These are phyloP conservation scores for Phytophthora fragariaefolia DNA, from an alignment of 352 stramenopile species.

Conservation along the genomic window DNA sequence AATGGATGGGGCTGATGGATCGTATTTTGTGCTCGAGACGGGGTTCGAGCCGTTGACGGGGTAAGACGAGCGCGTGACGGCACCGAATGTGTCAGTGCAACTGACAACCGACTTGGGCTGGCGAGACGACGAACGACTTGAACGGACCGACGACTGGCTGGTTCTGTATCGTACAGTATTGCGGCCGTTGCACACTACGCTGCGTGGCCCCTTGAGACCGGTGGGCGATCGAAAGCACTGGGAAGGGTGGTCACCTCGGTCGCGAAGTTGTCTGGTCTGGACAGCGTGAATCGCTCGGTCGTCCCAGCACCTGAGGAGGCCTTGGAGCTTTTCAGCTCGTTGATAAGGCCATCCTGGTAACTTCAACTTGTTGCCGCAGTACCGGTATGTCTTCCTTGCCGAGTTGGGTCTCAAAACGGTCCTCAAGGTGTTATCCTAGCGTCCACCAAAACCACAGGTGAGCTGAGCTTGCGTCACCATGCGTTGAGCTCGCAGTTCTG, in stretches of 20 bases:
- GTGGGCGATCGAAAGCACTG: too few species aligned
- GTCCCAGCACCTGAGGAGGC: constrained; percentile 25
- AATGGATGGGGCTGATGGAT: constrained; percentile 11
- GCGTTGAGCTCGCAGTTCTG: constrained; percentile 77
- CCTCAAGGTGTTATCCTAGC: constrained; percentile 45
- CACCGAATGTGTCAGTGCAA: constrained; percentile 18
- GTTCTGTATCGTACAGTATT: too few species aligned
- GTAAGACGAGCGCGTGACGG: constrained; percentile 11
- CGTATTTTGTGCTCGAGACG: constrained; percentile 7
- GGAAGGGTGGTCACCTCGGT: too few species aligned
- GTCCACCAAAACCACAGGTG: constrained; percentile 62
- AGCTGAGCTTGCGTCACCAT: constrained; percentile 60
- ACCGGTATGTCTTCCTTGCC: constrained; percentile 48
- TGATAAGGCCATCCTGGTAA: constrained; percentile 48
- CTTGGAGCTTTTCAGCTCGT: constrained; percentile 30
- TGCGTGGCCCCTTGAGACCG: too few species aligned
- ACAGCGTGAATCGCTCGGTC: constrained; percentile 41
- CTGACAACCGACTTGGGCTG: constrained; percentile 9
- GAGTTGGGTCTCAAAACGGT: constrained; percentile 59
- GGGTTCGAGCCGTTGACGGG: neutral
- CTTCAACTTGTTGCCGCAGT: constrained; percentile 51
- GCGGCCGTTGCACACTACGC: neutral
- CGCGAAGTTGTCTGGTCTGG: constrained; percentile 27
- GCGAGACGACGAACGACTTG: neutral
- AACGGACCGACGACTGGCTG: constrained; percentile 2